These are phyloP conservation scores for Hyphopichia burtonii DNA, from an alignment of 1,139 yeast species.

Conservation along the genomic window DNA sequence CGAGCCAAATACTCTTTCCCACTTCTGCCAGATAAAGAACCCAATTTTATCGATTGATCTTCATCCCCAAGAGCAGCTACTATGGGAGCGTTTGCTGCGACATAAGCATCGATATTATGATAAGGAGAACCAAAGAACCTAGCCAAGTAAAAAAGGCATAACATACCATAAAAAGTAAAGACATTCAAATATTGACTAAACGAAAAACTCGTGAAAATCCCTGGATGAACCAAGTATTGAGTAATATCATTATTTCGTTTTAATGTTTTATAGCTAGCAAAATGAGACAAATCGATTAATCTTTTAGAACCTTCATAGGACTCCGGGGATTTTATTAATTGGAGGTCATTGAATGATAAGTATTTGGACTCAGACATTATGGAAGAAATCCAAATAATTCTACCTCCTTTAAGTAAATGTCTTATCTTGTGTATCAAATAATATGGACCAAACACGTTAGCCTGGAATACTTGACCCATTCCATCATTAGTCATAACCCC, in stretches of 20 bases:
- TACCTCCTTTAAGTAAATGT: constrained; percentile 58
- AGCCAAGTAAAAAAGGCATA: constrained; percentile 78
- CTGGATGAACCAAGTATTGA: constrained; percentile 88
- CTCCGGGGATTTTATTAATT: constrained; percentile 58
- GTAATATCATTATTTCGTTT: constrained; percentile 48
- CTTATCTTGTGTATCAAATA: constrained; percentile 65
- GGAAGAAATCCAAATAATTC: constrained; percentile 82
- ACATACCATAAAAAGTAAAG: constrained; percentile 83
- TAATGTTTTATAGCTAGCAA: constrained; percentile 59
- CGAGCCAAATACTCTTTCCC: constrained; percentile 65
- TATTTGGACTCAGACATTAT: constrained; percentile 72
- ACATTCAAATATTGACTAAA: constrained; percentile 74
- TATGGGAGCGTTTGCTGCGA: constrained; percentile 83
- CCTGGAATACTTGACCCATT: constrained; percentile 87
- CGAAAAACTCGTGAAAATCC: constrained; percentile 84
- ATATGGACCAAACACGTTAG: constrained; percentile 94
- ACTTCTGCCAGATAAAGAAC: constrained; percentile 63
- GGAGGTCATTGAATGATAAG: constrained; percentile 71
- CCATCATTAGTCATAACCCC: constrained; percentile 74
- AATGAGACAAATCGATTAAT: constrained; percentile 77
- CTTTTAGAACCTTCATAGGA: constrained; percentile 94
- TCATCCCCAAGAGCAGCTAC: constrained; percentile 32
- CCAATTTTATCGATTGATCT: constrained; percentile 62
- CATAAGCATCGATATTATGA: constrained; percentile 86
- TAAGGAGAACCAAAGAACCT: constrained; percentile 79